Base-by-base conservation (phyloP, 2,329 filamentous ascomycete species). In the Colletotrichum caudatum region DNA sequence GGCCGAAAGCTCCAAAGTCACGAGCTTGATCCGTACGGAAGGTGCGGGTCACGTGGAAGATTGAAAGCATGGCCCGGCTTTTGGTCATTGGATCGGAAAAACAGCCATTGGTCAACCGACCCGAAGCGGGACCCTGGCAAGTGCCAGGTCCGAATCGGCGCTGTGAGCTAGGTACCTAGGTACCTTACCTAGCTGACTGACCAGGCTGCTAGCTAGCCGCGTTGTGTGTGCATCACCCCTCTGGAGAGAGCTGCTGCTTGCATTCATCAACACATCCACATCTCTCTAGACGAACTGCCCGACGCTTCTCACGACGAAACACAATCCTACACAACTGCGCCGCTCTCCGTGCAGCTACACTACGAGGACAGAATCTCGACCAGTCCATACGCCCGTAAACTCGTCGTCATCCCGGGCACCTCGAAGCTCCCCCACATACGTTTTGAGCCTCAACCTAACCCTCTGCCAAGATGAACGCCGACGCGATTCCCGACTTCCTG, bases 401-500 rank as follows among this genome's bases (percentile, higher is more conserved):
- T n/a, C 29, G 37, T 68, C 26, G 51, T 69, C 54, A 37, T 48
- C 26, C 37, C 44, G 37, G 46, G 54, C 60, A 69, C 39, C 66
- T 60, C 48, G 69, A 69, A 69, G 69, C 65, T 64, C 65, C 37
- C 59, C 44, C 53, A 54, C 66, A 60, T 54, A 35, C 20, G 54
- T 35, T 57, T 57, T 59, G 63, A 61, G 61, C 66, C 35, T 53
- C 29, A 59, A 56, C 53, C 35, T 67, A 41, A 53, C 57, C 51
- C 68, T 39, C 26, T 51, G 54, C 66, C 61, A 74, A 79, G 77
- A 97, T 97, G 94, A 94, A 93, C 82, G 88, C 90, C 84, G 93
- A 97, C 82, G 90, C 92, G 79, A 96, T 98, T 82, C 89, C 94
- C 80, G 94, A 97, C 82, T 97, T 98, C 84, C 92, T 99, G 75